Evolutionary conservation across 2,329 filamentous ascomycete species (phyloP), one percentile per base, ranked within the genome.

Genomic region (Phialophora tarda): DNA sequence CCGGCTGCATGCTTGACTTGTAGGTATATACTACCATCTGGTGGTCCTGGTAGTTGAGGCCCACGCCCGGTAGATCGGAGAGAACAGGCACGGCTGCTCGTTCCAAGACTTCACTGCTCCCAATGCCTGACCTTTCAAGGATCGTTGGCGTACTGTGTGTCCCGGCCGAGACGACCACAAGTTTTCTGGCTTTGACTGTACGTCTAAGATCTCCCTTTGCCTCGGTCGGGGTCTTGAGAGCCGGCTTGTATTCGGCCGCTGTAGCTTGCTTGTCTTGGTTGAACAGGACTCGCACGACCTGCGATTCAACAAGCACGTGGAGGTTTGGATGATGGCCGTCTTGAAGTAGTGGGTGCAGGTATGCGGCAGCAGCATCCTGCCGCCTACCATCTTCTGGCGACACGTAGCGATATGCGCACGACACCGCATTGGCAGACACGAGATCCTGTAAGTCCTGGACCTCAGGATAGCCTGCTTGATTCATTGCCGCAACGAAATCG

Each of bases 41-140:
- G 64, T 87, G 85, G 66, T 87, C 85, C 69, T 86, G 81, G 56
- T 75, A 76, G 60, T 83, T 82, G 58, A 81, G 79, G 32, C 83
- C 83, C 3, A 85, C 80, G 17, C 78, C 79, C 2, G 77, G 74
- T 48, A 79, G 81, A 32, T 77, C 73, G 14, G 83, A 74, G 63
- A 80, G 81, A 26, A 78, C 73, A 8, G 77, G 71, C 21, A 85
- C 78, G 0, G 78, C 78, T 2, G 78, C 78, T 3, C 74, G 72
- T 17, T 77, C 69, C 2, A 85, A 75, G 4, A 83, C 70, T 0
- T 77, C 72, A 4, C 77, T 74, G 53, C 79, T 77, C 3, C 88
- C 88, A 41, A 90, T 80, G 0, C 87, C 87, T 0, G 86, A 88
- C 1, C 88, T 77, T 68, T 89, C 87, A 14, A 85, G 81, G 12